phyloP scores from a whole-genome alignment of 176 grass and related monocot genomes.

The Juncus inflexus region DNA sequence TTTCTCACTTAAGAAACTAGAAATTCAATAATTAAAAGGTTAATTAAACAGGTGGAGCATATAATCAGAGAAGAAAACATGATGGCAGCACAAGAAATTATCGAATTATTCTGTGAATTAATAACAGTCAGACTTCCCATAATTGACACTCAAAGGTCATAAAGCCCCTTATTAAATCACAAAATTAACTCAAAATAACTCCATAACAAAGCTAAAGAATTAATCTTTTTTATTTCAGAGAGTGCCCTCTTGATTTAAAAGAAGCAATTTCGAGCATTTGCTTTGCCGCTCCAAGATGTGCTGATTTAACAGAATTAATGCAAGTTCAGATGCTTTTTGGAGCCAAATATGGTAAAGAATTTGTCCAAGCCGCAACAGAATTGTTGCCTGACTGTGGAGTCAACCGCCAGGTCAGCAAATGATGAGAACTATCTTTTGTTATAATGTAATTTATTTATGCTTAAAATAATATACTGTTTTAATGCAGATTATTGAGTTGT shows the following conservation, averaged over 20 bases:
- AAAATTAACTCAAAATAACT: too few species aligned
- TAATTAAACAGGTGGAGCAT: conserved; percentile 74
- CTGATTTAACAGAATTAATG: conserved; percentile 78
- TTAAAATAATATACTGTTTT: conserved; percentile 10
- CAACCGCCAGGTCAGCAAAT: conserved; percentile 76
- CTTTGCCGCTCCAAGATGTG: conserved; percentile 92
- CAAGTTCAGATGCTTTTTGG: conserved; percentile 94
- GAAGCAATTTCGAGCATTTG: conserved; percentile 97
- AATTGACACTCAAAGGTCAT: conserved; percentile 84
- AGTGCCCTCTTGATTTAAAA: conserved; percentile 98
- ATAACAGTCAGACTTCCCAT: conserved; percentile 74
- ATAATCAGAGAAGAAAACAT: conserved; percentile 98
- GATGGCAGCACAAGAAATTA: conserved; percentile 97
- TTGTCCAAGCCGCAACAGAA: conserved; percentile 71
- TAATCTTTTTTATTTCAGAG: conserved; percentile 43
- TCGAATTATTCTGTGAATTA: conserved; percentile 95
- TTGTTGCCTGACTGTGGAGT: conserved; percentile 91
- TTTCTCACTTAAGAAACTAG: background rate
- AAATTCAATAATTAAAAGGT: conserved; percentile 1
- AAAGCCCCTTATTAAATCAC: too few species aligned
- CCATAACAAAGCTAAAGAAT: background rate
- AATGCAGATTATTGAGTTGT: conserved; percentile 87
- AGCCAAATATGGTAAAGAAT: conserved; percentile 91
- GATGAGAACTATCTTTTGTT: background rate
- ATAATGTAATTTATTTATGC: conserved; percentile 3